phyloP scores from a whole-genome alignment of 75 land plant genomes.

The Picea glauca region DNA sequence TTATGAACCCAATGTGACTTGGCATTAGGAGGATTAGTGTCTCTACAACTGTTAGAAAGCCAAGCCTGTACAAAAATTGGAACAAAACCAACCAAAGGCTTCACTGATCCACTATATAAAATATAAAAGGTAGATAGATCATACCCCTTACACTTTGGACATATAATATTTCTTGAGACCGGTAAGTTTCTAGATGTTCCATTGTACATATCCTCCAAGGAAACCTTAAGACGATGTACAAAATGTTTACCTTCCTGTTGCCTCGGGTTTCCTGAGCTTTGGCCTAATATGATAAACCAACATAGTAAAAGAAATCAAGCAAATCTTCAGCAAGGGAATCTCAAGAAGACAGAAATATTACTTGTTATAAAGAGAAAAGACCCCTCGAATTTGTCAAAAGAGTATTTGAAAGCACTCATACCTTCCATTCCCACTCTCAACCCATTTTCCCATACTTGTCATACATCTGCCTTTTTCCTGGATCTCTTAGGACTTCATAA shows the following conservation, averaged over 20 bases:
- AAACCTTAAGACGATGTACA: slow-evolving; percentile 76
- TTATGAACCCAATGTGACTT: too few species aligned
- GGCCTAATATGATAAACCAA: slow-evolving; percentile 24
- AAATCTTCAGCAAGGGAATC: neutral
- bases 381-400: slow-evolving; percentile 65
- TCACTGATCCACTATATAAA: too few species aligned
- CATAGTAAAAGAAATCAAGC: neutral
- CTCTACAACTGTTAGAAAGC: too few species aligned
- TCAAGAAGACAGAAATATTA: neutral
- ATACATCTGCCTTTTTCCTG: slow-evolving; percentile 65
- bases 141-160: slow-evolving; percentile 83
- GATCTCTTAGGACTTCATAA: slow-evolving; percentile 72
- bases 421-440: slow-evolving; percentile 79
- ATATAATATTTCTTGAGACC: slow-evolving; percentile 61
- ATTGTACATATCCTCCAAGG: slow-evolving; percentile 80
- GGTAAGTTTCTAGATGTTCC: slow-evolving; percentile 82
- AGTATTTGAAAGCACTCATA: slow-evolving; percentile 42
- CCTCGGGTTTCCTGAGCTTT: slow-evolving; percentile 49
- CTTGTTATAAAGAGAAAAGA: neutral
- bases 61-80: too few species aligned
- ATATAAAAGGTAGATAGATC: neutral
- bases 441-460: slow-evolving; percentile 80
- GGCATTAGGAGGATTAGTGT: too few species aligned
- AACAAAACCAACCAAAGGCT: too few species aligned
- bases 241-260: slow-evolving; percentile 81